These are phyloP conservation scores for Metarhizium humberi DNA, from an alignment of 2,329 filamentous ascomycete genomes.

Conservation along the genomic window DNA sequence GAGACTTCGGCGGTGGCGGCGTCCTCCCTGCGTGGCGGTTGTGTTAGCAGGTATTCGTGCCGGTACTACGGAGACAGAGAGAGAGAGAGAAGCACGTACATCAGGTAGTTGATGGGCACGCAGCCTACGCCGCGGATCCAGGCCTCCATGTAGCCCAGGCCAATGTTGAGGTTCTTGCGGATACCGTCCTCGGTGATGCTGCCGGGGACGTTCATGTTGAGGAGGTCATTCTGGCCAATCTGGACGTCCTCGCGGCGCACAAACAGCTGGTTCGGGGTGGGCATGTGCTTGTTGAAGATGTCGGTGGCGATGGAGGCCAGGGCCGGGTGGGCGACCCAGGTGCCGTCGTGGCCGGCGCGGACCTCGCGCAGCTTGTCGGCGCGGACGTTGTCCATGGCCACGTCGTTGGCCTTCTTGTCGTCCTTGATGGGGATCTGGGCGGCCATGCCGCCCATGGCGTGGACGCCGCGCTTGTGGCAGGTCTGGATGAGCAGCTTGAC, in stretches of 20 bases:
- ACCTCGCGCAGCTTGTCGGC: conserved; percentile 96
- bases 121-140: conserved; percentile 94
- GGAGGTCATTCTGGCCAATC: conserved; percentile 78
- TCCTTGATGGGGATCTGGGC: conserved; percentile 99
- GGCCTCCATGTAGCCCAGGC: conserved; percentile 95
- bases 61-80: too few species aligned
- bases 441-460: conserved; percentile 98
- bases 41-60: too few species aligned
- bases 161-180: conserved; percentile 95
- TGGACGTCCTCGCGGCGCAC: conserved; percentile 81
- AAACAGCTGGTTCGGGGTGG: conserved; percentile 93
- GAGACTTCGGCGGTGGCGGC: conserved; percentile 95
- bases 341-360: conserved; percentile 87
- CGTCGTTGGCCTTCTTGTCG: conserved; percentile 81
- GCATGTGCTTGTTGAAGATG: conserved; percentile 98
- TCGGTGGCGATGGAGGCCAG: conserved; percentile 81
- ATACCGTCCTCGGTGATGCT: conserved; percentile 89
- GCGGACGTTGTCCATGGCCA: conserved; percentile 85
- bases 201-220: conserved; percentile 97
- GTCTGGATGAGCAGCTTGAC: conserved; percentile 96
- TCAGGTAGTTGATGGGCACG: conserved; percentile 94
- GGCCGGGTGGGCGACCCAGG: conserved; percentile 95
- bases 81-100: conserved; percentile 39
- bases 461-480: conserved; percentile 92
- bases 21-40: conserved; percentile 54